phyloP scores from a whole-genome alignment of 1,284 basidiomycete genomes.

The Pseudozyma hubeiensis region DNA sequence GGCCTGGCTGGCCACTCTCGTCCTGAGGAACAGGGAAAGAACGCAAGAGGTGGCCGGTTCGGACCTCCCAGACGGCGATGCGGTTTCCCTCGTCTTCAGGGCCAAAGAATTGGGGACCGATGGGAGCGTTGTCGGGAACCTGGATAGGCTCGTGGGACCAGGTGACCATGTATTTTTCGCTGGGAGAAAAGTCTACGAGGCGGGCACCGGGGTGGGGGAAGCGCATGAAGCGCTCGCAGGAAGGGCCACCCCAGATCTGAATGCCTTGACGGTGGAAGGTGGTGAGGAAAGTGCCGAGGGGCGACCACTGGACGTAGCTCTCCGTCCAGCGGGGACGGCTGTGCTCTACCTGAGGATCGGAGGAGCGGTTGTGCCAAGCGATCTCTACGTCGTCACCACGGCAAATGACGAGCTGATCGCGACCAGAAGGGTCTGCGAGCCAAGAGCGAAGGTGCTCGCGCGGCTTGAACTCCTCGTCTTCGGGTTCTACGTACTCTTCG shows the following conservation, averaged over 20 bases:
- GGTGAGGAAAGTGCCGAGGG: conserved; percentile 90
- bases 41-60: conserved; percentile 89
- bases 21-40: conserved; percentile 80
- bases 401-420: conserved; percentile 96
- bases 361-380: conserved; percentile 92
- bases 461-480: conserved; percentile 81
- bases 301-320: conserved; percentile 97
- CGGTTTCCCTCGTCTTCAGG: conserved; percentile 97
- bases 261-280: conserved; percentile 96
- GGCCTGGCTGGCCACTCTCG: conserved; percentile 66
- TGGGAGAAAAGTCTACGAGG: conserved; percentile 96
- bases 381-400: conserved; percentile 90
- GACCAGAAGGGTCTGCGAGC: conserved; percentile 89
- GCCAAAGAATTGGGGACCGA: conserved; percentile 77
- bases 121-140: conserved; percentile 81
- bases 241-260: conserved; percentile 91
- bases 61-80: conserved; percentile 97
- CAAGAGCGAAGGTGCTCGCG: conserved; percentile 96
- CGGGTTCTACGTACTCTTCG: conserved; percentile 85
- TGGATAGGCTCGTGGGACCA: conserved; percentile 97
- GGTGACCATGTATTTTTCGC: conserved; percentile 95
- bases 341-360: conserved; percentile 84
- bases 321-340: conserved; percentile 87
- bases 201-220: conserved; percentile 96
- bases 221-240: conserved; percentile 85